Base-by-base conservation (phyloP, 768 basidiomycete genomes). In the Suillus plorans region DNA sequence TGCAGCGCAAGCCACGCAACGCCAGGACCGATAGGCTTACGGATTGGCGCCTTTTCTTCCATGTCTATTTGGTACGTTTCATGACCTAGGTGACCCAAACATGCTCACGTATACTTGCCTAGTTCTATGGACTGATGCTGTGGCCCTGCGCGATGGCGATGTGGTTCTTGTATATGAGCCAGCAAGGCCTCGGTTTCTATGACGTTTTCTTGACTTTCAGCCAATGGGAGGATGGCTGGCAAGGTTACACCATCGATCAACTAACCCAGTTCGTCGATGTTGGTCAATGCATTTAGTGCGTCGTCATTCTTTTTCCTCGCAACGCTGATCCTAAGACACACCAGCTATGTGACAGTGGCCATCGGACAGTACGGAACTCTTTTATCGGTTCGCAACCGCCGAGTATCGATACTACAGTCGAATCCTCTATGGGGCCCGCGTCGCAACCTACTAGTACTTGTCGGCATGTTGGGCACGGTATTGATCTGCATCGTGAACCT, bases 41-140 rank as follows among this genome's bases (percentile, higher is more conserved):
- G 25, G 77, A 85, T 69, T 81, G 79, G 80, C 79, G 78, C 63
- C 73, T 84, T 58, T 79, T 85, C 68, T 63, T 80, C n/a, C 83
- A 84, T 61, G 80, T 81, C 2, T 84, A 84, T 64, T 69, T 80
- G 62, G 81, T 82, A 67, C 63, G 77, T 61, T 64, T 72, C 45
- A 42, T 63, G 16, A 18, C 14, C 25, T 22, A 74, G n/a, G 16
- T 71, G 31, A 28, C 28, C 47, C 12, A 6, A 47, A 22, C 31
- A 34, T 49, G 16, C 53, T 44, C 14, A 25, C 9, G 4, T 58
- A 69, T 59, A 49, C 37, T 45, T 20, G n/a, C 31, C 28, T 49
- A 80, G 78, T 79, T 82, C 67, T 78, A 77, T 25, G 80, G 81
- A 4, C 70, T 81, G 25, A 79, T 81, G 79, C 67, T 81, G 62